A percentile compares a stretch with the other conserved stretches of the same genome.
Evolutionary conservation across 805 yeast species (phyloP).

Genomic region (Danielozyma ontarioensis): DNA sequence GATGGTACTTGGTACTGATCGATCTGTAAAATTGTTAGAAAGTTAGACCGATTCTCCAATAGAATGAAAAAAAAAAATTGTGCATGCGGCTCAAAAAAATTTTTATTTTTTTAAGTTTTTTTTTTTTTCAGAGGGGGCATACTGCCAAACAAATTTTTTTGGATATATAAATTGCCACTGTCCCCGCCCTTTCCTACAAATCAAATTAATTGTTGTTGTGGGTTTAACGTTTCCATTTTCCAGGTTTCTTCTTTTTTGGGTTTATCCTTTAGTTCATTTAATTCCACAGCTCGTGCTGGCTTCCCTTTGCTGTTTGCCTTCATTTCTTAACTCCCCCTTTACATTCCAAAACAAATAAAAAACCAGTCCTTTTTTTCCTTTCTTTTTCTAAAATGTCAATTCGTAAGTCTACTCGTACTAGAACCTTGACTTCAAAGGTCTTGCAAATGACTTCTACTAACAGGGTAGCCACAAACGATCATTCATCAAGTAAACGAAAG

Average conservation of each 20-base stretch:
- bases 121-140: neutral
- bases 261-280: neutral
- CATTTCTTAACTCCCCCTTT: too few relatives aligned
- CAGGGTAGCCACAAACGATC: constrained; percentile 1
- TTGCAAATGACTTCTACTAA: constrained; percentile 7
- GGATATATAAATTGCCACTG: neutral
- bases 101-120: neutral
- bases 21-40: too few relatives aligned
- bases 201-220: neutral
- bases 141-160: neutral
- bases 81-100: constrained; percentile 4
- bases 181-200: neutral
- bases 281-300: neutral
- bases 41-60: too few relatives aligned
- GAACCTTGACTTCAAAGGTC: constrained; percentile 18
- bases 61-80: neutral
- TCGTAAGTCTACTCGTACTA: constrained; percentile 30
- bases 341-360: too few relatives aligned
- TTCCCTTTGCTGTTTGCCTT: neutral
- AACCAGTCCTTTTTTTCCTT: constrained; percentile 1
- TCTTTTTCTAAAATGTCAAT: constrained; percentile 9
- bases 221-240: neutral
- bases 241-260: neutral
- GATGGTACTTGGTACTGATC: too few relatives aligned
- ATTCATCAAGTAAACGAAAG: constrained; percentile 2